Conservation (phyloP, 1,284 basidiomycete genomes). For the Tetrapyrgos nigripes region DNA sequence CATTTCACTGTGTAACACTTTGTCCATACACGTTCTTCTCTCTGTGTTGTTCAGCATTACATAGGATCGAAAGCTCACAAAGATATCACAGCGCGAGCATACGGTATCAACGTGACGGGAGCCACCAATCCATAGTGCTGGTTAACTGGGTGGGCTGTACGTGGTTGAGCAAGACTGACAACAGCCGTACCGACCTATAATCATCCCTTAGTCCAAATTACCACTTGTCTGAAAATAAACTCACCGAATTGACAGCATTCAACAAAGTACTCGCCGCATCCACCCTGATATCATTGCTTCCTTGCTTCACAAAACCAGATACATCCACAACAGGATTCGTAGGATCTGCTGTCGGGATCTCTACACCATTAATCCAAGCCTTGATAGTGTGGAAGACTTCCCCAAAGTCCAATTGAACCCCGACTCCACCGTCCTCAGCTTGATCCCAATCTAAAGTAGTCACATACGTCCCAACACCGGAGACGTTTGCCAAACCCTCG, state of each 20-base stretch:
- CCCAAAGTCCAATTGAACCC: slow-evolving; percentile 20
- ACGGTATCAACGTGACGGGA: too few species aligned
- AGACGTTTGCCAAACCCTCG: slow-evolving; percentile 15
- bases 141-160: too few species aligned
- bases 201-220: too few species aligned
- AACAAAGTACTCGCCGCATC: slow-evolving; percentile 23
- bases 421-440: slow-evolving; percentile 11
- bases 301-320: slow-evolving; percentile 15
- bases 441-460: slow-evolving; percentile 21
- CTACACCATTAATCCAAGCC: slow-evolving; percentile 21
- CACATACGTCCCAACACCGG: slow-evolving; percentile 24
- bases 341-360: slow-evolving; percentile 22
- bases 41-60: too few species aligned
- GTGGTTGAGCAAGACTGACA: too few species aligned
- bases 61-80: too few species aligned
- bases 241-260: slow-evolving; percentile 22
- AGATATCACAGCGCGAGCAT: too few species aligned
- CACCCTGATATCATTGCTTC: slow-evolving; percentile 18
- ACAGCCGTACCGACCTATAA: too few species aligned
- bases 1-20: too few species aligned
- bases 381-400: slow-evolving; percentile 22
- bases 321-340: slow-evolving; percentile 20
- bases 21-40: too few species aligned
- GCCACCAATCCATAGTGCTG: too few species aligned
- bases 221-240: too few species aligned